phyloP scores from a whole-genome alignment of 768 basidiomycete genomes.

The Cyathus striatus region DNA sequence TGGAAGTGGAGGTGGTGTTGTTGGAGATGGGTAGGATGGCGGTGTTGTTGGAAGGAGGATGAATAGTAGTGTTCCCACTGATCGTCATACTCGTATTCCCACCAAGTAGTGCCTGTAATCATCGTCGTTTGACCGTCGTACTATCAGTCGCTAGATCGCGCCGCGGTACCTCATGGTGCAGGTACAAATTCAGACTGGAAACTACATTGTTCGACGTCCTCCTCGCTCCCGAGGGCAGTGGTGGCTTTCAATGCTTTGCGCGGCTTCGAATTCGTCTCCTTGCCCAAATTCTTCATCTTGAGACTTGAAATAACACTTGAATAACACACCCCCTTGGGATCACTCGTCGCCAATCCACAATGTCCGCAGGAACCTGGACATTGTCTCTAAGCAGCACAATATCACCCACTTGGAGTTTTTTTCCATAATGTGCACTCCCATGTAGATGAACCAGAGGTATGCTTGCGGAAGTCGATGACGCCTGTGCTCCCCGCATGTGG shows the following conservation, averaged over 20 bases:
- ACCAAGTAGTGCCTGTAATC: too few species aligned
- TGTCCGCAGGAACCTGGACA: slow-evolving; percentile 95
- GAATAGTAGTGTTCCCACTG: too few species aligned
- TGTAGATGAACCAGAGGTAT: slow-evolving; percentile 60
- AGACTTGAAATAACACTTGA: too few species aligned
- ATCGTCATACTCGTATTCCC: too few species aligned
- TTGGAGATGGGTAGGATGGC: too few species aligned
- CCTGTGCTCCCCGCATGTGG: slow-evolving; percentile 30
- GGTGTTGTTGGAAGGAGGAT: too few species aligned
- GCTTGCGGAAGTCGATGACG: slow-evolving; percentile 78
- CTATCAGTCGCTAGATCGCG: slow-evolving; percentile 47
- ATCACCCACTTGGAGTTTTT: slow-evolving; percentile 97
- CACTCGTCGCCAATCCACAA: slow-evolving; percentile 86
- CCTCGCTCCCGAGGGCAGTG: slow-evolving; percentile 70
- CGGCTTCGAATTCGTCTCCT: slow-evolving; percentile 94
- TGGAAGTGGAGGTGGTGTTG: too few species aligned
- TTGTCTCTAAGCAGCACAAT: slow-evolving; percentile 86
- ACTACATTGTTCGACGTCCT: slow-evolving; percentile 81
- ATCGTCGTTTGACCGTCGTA: too few species aligned
- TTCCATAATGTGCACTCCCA: slow-evolving; percentile 99
- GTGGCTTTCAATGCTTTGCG: slow-evolving; percentile 76
- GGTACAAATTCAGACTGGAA: slow-evolving; percentile 94
- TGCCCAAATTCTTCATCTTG: slow-evolving; percentile 97
- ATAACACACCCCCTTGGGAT: slow-evolving; percentile 88
- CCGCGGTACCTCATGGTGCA: slow-evolving; percentile 81